These are phyloP conservation scores for Wickerhamiella kurtzmanii DNA, from an alignment of 805 yeast genomes.

Conservation along the genomic window DNA sequence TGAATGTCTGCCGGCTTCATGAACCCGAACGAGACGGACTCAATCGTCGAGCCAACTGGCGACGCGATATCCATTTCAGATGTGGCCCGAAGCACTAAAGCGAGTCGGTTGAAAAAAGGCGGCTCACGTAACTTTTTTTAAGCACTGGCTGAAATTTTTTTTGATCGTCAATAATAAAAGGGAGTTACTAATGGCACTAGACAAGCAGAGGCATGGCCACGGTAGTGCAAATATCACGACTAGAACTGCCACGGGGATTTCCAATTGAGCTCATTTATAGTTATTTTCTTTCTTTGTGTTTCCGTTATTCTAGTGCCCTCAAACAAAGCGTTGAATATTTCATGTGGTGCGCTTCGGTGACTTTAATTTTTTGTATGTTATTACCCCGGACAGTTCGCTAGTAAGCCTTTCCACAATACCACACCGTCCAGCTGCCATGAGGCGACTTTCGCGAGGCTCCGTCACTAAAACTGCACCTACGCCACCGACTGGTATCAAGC, in stretches of 20 bases:
- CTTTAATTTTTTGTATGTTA: no score
- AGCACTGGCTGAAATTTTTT: neutral
- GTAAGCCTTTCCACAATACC: neutral
- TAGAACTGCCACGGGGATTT: no score
- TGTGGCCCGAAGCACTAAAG: neutral
- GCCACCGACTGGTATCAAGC: slow-evolving; percentile 27
- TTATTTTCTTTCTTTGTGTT: no score
- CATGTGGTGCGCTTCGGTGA: no score
- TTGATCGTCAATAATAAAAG: neutral
- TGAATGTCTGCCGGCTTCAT: slow-evolving; percentile 71
- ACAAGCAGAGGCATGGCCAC: no score
- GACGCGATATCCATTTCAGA: slow-evolving; percentile 81
- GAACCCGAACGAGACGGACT: slow-evolving; percentile 84
- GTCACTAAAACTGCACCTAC: slow-evolving; percentile 18
- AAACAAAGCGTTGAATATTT: no score
- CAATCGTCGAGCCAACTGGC: slow-evolving; percentile 90
- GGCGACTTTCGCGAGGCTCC: neutral
- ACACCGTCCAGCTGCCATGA: neutral
- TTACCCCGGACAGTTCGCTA: no score
- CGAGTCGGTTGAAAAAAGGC: neutral
- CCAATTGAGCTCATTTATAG: no score
- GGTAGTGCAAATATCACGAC: no score
- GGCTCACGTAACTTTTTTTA: neutral
- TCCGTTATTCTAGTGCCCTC: no score
- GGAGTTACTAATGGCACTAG: no score